Base-by-base conservation (phyloP, 2,329 filamentous ascomycete species). In the Didymella glomerata region DNA sequence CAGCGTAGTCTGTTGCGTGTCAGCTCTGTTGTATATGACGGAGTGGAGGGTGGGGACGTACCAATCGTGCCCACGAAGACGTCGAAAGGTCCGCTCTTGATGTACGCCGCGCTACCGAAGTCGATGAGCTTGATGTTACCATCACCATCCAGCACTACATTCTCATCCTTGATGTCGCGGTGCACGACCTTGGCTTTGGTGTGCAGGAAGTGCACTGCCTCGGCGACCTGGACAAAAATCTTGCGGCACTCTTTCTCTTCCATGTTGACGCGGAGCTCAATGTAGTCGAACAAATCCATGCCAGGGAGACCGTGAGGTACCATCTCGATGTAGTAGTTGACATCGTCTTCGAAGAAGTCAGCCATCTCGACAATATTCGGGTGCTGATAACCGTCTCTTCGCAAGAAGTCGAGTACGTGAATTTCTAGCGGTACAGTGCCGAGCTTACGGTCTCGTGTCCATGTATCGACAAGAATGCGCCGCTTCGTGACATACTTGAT, bases 291-390 rank as follows among this genome's bases (percentile, higher is more conserved):
- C 2, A 99, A 84, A 76, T 99, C 95, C 93, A 99, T 98, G 13
- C 95, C 95, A 0, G 95, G 95, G 36, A 97, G 83, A 1, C 95
- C 95, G 70, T 98, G 95, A 0, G 95, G 95, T 14, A 91, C 85
- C 92, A 98, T 99, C 77, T 98, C 95, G 68, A 99, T 99, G 78
- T 99, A 99, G 79, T 99, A 99, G 74, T 99, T 98, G 69, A 88
- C 83, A 64, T 92, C 88, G 67, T 96, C 92, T 75, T 89, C 87
- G 69, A 89, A 89, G 74, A 89, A 89, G 50, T 88, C 86, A 49
- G 85, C 83, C 87, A 89, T 89, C 69, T 88, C 86, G 42, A 89
- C 86, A 62, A 89, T 89, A 62, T 89, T 89, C 2, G 85, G 82
- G 69, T 89, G 87, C 58, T 83, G 83, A 62, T 87, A 80, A 24